Evolutionary conservation across 164 flowering plant species (phyloP).

Genomic region (Vitis amurensis): DNA sequence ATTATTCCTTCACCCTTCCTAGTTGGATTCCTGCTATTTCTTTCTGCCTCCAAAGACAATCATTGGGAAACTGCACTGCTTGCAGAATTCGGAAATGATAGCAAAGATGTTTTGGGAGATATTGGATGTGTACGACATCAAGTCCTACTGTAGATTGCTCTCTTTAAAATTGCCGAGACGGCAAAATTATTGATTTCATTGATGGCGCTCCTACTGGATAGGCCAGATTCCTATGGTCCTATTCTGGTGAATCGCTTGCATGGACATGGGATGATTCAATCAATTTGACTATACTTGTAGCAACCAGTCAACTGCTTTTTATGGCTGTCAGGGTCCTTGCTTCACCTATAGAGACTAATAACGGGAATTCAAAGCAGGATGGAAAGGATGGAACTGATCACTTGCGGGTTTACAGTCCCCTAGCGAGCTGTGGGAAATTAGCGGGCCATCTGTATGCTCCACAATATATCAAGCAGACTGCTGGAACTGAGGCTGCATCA

Average conservation of each 20-base stretch:
- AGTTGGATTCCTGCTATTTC: constrained; percentile 85
- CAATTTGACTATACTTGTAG: constrained; percentile 90
- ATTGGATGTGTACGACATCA: constrained; percentile 88
- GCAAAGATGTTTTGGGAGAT: constrained; percentile 89
- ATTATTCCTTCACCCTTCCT: constrained; percentile 79
- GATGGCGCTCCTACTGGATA: constrained; percentile 57
- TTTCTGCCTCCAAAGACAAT: constrained; percentile 91
- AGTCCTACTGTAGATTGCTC: constrained; percentile 88
- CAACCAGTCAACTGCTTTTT: constrained; percentile 91
- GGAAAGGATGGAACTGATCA: constrained; percentile 57
- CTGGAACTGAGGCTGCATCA: too few species aligned
- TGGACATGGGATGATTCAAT: constrained; percentile 1
- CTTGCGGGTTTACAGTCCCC: constrained; percentile 87
- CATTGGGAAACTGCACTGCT: constrained; percentile 94
- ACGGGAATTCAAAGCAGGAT: constrained; percentile 18
- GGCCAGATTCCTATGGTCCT: too few species aligned
- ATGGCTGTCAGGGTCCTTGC: constrained; percentile 65
- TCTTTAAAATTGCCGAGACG: constrained; percentile 79
- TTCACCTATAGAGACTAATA: constrained; percentile 16
- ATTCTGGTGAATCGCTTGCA: too few species aligned
- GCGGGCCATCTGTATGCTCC: constrained; percentile 67
- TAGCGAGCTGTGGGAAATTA: constrained; percentile 77
- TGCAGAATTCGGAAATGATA: constrained; percentile 80
- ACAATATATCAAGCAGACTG: too few species aligned
- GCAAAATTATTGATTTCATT: constrained; percentile 87